Percentiles rank a stretch among this genome's conserved stretches.
These are phyloP conservation scores for Fomitopsis pinicola DNA, from an alignment of 1,284 basidiomycete genomes.

Conservation along the genomic window DNA sequence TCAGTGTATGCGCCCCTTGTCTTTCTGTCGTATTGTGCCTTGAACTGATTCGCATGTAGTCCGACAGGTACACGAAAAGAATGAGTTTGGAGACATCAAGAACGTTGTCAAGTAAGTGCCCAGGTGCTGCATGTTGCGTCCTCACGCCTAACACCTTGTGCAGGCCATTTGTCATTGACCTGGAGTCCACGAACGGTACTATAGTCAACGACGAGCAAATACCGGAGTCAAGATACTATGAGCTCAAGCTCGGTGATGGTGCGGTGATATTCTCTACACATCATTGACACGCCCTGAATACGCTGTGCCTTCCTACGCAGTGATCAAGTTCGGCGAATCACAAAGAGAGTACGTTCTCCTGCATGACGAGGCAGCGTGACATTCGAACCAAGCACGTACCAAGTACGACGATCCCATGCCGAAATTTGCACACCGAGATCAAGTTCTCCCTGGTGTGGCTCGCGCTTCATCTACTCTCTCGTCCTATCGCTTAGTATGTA, in stretches of 20 bases:
- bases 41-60: conserved; percentile 40
- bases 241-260: conserved; percentile 87
- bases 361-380: conserved; percentile 70
- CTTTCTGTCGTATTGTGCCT: conserved; percentile 5
- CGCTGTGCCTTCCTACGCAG: conserved; percentile 35
- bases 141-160: conserved; percentile 5
- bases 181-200: conserved; percentile 96
- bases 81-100: conserved; percentile 84
- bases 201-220: conserved; percentile 86
- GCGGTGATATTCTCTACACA: conserved; percentile 21
- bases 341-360: conserved; percentile 86
- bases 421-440: too few species aligned
- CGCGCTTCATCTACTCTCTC: too few species aligned
- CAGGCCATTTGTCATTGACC: conserved; percentile 93
- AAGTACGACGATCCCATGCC: too few species aligned
- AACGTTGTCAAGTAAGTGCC: conserved; percentile 62
- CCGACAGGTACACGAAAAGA: conserved; percentile 80
- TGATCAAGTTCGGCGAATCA: conserved; percentile 89
- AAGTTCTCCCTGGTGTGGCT: too few species aligned
- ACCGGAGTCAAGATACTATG: conserved; percentile 87
- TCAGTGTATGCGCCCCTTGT: conserved; percentile 59
- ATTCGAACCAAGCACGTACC: background rate
- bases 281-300: background rate
- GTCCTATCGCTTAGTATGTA: too few species aligned
- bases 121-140: background rate